Conservation (phyloP, 208 protist genomes). For the Herpetomonas muscarum region DNA sequence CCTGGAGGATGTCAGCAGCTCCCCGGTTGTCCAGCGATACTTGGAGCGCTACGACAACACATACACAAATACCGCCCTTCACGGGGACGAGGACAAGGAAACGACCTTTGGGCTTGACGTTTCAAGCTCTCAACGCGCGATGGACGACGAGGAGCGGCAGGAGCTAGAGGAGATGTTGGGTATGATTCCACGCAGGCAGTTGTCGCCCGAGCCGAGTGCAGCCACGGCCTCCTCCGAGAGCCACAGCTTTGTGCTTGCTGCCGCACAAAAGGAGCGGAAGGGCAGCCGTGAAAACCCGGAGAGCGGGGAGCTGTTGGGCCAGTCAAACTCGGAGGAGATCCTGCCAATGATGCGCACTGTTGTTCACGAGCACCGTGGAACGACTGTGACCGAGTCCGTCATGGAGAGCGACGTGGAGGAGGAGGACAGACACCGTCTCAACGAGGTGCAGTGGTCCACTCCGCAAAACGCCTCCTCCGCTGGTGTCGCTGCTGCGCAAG, state of each 20-base stretch:
- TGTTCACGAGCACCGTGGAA: no score
- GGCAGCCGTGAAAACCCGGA: no score
- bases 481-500: no score
- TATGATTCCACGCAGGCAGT: constrained; percentile 23
- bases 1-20: constrained; percentile 14
- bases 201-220: neutral
- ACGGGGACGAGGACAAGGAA: neutral
- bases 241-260: neutral
- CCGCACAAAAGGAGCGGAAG: no score
- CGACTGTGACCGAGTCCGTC: no score
- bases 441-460: no score
- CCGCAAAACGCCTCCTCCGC: no score
- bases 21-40: constrained; percentile 30
- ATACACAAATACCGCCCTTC: constrained; percentile 14
- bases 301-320: no score
- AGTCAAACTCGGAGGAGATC: no score
- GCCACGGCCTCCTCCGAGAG: constrained; percentile 1
- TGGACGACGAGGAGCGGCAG: constrained; percentile 46
- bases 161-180: constrained; percentile 49
- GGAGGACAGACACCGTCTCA: no score
- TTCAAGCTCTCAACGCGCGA: constrained; percentile 2
- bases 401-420: no score
- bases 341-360: no score
- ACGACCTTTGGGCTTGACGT: neutral
- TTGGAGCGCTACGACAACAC: constrained; percentile 23